Evolutionary conservation across 257 asterid species (phyloP), one percentile per base, ranked within the genome.

Genomic region (Rauvolfia tetraphylla): DNA sequence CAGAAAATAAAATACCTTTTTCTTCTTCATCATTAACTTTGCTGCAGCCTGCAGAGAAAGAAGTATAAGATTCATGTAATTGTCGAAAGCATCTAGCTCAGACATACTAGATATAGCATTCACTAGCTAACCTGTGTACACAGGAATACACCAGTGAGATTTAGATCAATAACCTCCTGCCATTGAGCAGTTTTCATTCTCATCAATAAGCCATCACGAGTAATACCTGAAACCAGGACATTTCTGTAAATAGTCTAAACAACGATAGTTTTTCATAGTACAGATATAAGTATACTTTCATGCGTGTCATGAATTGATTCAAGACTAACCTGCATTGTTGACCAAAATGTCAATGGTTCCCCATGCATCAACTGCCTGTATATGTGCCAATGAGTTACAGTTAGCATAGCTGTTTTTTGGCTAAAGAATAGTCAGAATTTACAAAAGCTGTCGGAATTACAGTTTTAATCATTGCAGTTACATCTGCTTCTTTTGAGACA

Each of bases 401-500:
- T 83, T 76, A 79, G 79, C 78, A 77, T 73, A 75, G 68, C 36
- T 57, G 79, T 53, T 51, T 53, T 20, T 69, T 63, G 74, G 25
- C 77, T 74, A 53, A 57, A 57, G 56, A 75, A 63, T 6, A 31
- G 29, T 68, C 75, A 41, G 41, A 76, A 79, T 46, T 48, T 3
- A 57, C 69, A 56, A 68, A 66, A 36, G 71, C 49, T 41, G 41
- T 72, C 6, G 65, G 77, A 44, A 86, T 83, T 84, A 91, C 99
- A 70, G 99, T 88, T 87, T 92, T 95, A 46, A 92, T 89, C 99
- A 95, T 95, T 53, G 97, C 82, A 56, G 87, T 89, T 74, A 92
- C 99, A 75, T 88, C 99, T 75, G 89, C 91, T 91, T 92, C 99
- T 85, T 95, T 95, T 23, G 97, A 91, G 77, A 95, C 99, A 85